These are phyloP conservation scores for Cercospora sp. DNA, from an alignment of 2,329 filamentous ascomycete genomes.

Conservation along the genomic window DNA sequence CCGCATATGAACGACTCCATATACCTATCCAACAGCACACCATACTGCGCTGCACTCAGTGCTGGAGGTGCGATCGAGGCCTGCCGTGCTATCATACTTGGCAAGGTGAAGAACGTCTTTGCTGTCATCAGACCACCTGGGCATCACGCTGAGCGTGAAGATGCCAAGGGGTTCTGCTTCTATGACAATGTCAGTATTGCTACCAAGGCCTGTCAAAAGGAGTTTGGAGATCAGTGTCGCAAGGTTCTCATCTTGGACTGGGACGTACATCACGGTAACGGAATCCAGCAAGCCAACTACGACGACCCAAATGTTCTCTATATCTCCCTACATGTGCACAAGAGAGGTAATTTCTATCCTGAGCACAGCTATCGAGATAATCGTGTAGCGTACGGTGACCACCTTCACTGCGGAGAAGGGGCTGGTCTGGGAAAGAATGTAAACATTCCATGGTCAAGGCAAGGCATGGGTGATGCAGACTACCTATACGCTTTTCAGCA, in stretches of 20 bases:
- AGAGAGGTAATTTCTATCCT: conserved; percentile 83
- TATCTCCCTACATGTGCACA: conserved; percentile 89
- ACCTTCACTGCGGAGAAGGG: conserved; percentile 60
- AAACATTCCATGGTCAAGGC: conserved; percentile 67
- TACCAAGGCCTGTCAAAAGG: conserved; percentile 78
- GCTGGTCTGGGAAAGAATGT: conserved; percentile 63
- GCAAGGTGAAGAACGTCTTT: conserved; percentile 88
- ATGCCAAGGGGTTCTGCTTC: conserved; percentile 90
- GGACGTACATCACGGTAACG: conserved; percentile 80
- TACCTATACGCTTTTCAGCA: conserved; percentile 96
- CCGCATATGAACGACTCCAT: conserved; percentile 50
- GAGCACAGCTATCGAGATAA: conserved; percentile 59
- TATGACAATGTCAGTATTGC: conserved; percentile 98
- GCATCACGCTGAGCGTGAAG: conserved; percentile 86
- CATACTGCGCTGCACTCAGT: conserved; percentile 74
- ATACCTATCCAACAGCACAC: conserved; percentile 43
- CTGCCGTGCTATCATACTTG: conserved; percentile 82
- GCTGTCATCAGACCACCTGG: conserved; percentile 93
- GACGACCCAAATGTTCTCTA: conserved; percentile 92
- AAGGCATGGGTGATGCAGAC: conserved; percentile 90
- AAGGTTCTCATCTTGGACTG: conserved; percentile 94
- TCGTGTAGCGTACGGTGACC: conserved; percentile 56
- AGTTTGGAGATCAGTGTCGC: conserved; percentile 74
- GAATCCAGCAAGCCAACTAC: conserved; percentile 95
- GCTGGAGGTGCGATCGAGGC: conserved; percentile 94